These are phyloP conservation scores for Alternaria dauci DNA, from an alignment of 2,329 filamentous ascomycete genomes.

Conservation along the genomic window DNA sequence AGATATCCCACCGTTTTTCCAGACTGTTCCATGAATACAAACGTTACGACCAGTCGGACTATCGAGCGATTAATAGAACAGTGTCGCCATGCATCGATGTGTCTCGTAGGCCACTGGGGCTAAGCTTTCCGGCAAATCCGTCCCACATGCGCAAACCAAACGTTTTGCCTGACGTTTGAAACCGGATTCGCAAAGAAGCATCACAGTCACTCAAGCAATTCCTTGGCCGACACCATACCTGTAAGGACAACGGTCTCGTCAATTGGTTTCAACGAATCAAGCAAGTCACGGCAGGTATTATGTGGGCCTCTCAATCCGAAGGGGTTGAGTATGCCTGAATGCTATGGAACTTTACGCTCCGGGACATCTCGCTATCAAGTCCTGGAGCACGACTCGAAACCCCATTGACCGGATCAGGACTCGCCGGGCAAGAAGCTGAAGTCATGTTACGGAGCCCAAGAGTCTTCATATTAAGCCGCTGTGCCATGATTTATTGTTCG, in stretches of 20 bases:
- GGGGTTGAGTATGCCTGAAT: conserved; percentile 18
- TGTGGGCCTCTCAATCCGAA: background rate
- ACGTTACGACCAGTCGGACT: background rate
- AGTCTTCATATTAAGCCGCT: conserved; percentile 36
- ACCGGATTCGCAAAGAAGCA: conserved; percentile 35
- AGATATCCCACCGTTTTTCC: background rate
- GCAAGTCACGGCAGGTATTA: background rate
- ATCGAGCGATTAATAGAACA: background rate
- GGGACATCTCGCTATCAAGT: conserved; percentile 6
- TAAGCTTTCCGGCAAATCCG: conserved; percentile 26
- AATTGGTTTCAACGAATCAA: conserved; percentile 21
- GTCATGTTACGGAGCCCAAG: conserved; percentile 15
- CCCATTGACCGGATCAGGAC: conserved; percentile 10
- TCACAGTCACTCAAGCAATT: conserved; percentile 28
- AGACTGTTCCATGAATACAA: background rate
- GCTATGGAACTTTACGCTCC: conserved; percentile 2
- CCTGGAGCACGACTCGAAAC: conserved; percentile 17
- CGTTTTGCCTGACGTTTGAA: conserved; percentile 37
- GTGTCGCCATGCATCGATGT: conserved; percentile 9
- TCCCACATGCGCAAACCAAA: conserved; percentile 38
- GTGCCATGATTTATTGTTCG: conserved; percentile 16
- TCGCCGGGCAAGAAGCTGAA: conserved; percentile 14
- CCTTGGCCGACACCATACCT: conserved; percentile 36
- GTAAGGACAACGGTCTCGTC: conserved; percentile 25
- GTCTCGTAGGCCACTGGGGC: conserved; percentile 15